Evolutionary conservation across 495 filamentous ascomycete species (phyloP).

Genomic region (Margaritispora aquatica): DNA sequence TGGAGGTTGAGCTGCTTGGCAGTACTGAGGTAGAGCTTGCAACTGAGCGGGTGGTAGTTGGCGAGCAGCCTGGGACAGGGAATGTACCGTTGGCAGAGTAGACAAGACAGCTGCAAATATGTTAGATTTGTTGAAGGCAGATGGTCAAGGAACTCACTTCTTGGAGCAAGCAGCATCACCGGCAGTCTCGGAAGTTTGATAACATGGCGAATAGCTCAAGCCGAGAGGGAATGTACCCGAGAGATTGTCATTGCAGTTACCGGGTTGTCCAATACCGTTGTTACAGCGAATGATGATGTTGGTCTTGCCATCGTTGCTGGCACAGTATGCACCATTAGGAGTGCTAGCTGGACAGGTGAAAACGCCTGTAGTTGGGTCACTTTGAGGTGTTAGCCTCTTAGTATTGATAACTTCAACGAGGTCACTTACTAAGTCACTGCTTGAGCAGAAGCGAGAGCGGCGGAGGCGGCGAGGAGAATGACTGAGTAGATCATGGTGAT

Average conservation of each 20-base stretch:
- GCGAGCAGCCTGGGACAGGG: slow-evolving; percentile 14
- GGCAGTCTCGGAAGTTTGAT: slow-evolving; percentile 4
- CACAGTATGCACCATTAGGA: slow-evolving; percentile 21
- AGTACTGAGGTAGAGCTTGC: background rate
- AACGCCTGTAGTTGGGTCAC: slow-evolving; percentile 10
- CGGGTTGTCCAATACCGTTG: slow-evolving; percentile 19
- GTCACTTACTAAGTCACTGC: slow-evolving; percentile 9
- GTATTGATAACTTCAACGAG: background rate
- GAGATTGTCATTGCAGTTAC: slow-evolving; percentile 27
- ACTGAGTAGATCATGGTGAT: slow-evolving; percentile 28
- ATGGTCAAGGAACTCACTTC: slow-evolving; percentile 12
- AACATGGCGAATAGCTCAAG: slow-evolving; percentile 19
- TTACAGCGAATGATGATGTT: slow-evolving; percentile 28
- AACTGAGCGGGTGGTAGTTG: background rate
- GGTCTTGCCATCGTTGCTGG: slow-evolving; percentile 6
- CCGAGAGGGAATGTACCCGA: slow-evolving; percentile 17
- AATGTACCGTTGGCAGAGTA: slow-evolving; percentile 5
- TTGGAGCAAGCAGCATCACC: slow-evolving; percentile 25
- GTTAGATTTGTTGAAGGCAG: slow-evolving; percentile 3
- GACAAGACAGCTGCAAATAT: slow-evolving; percentile 12
- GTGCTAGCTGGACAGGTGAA: slow-evolving; percentile 19
- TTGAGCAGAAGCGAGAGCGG: slow-evolving; percentile 19
- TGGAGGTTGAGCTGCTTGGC: background rate
- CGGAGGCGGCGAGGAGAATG: slow-evolving; percentile 20
- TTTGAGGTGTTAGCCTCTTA: slow-evolving; percentile 2